Percentiles rank a stretch among this genome's conserved stretches.
phyloP scores from a whole-genome alignment of 805 yeast species.

The Lipomyces mesembrius region DNA sequence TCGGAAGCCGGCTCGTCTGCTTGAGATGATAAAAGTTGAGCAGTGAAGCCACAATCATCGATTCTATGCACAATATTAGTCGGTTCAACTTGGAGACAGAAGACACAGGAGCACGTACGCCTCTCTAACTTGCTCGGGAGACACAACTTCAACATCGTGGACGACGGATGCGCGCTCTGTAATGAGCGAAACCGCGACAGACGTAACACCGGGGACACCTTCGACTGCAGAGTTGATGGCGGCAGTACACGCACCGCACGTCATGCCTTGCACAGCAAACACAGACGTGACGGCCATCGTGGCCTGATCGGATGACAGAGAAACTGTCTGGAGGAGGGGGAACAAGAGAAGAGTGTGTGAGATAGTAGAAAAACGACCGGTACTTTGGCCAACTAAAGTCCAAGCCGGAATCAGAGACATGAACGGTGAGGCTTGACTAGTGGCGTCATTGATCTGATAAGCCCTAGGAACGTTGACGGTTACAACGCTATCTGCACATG shows the following conservation, averaged over 20 bases:
- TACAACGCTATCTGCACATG: too few relatives aligned
- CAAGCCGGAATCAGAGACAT: too few relatives aligned
- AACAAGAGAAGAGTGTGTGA: too few relatives aligned
- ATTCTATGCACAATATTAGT: neutral
- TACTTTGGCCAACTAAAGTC: too few relatives aligned
- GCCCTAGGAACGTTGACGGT: too few relatives aligned
- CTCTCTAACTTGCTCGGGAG: conserved; percentile 51
- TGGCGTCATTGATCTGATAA: too few relatives aligned
- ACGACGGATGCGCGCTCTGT: conserved; percentile 71
- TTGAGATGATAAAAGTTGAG: conserved; percentile 42
- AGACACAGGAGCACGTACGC: conserved; percentile 27
- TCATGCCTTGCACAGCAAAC: conserved; percentile 71
- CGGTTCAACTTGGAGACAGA: neutral
- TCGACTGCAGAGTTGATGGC: conserved; percentile 64
- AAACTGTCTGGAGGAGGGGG: neutral
- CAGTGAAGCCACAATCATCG: conserved; percentile 80
- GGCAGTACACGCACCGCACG: conserved; percentile 84
- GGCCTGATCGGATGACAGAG: neutral
- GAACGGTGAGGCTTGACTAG: too few relatives aligned
- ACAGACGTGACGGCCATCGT: conserved; percentile 27
- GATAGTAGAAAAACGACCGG: too few relatives aligned
- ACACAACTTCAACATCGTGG: conserved; percentile 50
- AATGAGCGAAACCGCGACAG: conserved; percentile 68
- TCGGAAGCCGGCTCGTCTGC: conserved; percentile 20
- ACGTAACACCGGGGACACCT: conserved; percentile 55